Evolutionary conservation across 2,329 filamentous ascomycete species (phyloP), one percentile per base, ranked within the genome.

Genomic region (Graphium sp.): DNA sequence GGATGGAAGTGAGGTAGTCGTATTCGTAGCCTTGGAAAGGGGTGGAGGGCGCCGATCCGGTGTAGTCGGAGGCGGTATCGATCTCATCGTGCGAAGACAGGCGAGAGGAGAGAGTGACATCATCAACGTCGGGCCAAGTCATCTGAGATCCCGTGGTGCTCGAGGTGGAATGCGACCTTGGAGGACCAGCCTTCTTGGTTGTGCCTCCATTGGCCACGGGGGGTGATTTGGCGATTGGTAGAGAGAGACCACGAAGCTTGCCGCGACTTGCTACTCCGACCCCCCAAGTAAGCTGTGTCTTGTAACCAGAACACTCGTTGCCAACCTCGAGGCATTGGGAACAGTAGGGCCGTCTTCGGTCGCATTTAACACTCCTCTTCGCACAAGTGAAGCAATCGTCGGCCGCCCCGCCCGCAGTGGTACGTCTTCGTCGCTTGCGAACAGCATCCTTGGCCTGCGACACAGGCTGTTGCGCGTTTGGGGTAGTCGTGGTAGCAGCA

Each of bases 311-410:
- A 57, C 87, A 95, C 47, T 92, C 84, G 49, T 83, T 84, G 38
- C 84, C 85, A 38, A 83, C 66, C 41, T 93, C 82, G 37, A 95
- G 68, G 52, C 87, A 98, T 54, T 84, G 85, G 24, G 84, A 84
- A 57, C 89, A 95, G 55, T 94, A 95, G 7, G 87, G 87, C 43
- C 87, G 70, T 47, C 83, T 74, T 41, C 87, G 74, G 55, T 95
- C 87, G 58, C 87, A 98, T 52, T 82, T 80, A 37, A 77, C 64
- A 42, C 74, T 75, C 46, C 79, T 72, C 56, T 84, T 89, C 40
- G 75, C 69, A 58, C 87, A 98, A 24, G 84, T 74, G 50, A 94
- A 94, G 66, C 87, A 98, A 54, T 95, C 87, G 51, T 92, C 84
- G 25, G 81, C 74, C 34, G 87, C 87, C 45, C 87, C 87, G 37